These are phyloP conservation scores for Fusarium verrucosum DNA, from an alignment of 2,329 filamentous ascomycete species.

Conservation along the genomic window DNA sequence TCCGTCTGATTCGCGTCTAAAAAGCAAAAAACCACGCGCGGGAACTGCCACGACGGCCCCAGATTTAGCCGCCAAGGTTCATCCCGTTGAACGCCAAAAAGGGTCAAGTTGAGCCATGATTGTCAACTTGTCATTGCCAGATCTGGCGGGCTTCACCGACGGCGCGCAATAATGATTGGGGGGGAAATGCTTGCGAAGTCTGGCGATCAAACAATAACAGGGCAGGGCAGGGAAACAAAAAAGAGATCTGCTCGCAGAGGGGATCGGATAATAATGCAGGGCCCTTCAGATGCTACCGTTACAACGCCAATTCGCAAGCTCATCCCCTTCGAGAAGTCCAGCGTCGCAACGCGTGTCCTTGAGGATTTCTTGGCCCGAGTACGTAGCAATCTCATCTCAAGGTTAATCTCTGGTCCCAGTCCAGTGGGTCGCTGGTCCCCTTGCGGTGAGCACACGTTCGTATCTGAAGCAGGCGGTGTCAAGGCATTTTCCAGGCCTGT, in stretches of 20 bases:
- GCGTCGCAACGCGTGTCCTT: constrained; percentile 16
- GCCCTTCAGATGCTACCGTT: constrained; percentile 11
- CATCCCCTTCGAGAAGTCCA: constrained; percentile 9
- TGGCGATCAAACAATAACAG: constrained; percentile 25
- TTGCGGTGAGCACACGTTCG: constrained; percentile 15
- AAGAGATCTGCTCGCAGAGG: constrained; percentile 3
- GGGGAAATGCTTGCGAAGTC: constrained; percentile 12
- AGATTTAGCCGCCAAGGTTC: constrained; percentile 34
- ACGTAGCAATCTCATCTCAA: constrained; percentile 39
- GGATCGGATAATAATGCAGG: constrained; percentile 18
- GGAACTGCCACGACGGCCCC: constrained; percentile 23
- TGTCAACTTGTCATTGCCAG: not conserved
- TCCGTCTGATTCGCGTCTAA: constrained; percentile 8
- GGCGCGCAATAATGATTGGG: constrained; percentile 1
- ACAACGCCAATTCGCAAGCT: constrained; percentile 26
- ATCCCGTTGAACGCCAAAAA: constrained; percentile 9
- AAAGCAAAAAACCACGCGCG: constrained; percentile 30
- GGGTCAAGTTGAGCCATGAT: not conserved
- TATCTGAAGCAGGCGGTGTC: not conserved
- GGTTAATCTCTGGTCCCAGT: constrained; percentile 17
- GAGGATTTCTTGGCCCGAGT: constrained; percentile 10
- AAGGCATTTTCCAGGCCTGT: not conserved
- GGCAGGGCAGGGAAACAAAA: constrained; percentile 2
- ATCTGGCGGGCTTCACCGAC: not conserved
- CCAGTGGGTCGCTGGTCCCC: constrained; percentile 18